Base-by-base conservation (phyloP, 2,329 filamentous ascomycete genomes). In the Pyrenophora teres region DNA sequence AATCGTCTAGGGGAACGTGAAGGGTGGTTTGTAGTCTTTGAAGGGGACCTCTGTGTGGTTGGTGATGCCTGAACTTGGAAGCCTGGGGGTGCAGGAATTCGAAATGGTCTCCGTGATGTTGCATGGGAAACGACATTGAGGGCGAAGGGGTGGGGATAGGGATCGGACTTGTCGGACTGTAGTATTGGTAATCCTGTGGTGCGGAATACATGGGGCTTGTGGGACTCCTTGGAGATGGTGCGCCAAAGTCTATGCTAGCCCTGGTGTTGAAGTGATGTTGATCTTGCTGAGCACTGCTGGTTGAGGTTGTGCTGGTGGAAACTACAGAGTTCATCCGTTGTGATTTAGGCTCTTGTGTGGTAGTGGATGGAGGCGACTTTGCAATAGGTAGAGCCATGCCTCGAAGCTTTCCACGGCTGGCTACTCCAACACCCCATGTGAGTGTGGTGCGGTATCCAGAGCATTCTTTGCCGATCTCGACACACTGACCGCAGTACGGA, bases 361-460 rank as follows among this genome's bases (percentile, higher is more conserved):
- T 52, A 36, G 61, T 62, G 31, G 58, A 59, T 25, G 65, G 59
- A 16, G 69, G 68, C 46, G 76, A 74, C 46, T 79, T 80, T 33
- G 80, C 79, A 44, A 87, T 76, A 8, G 85, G 85, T 51, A 96
- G 79, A 50, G 92, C 92, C 62, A 97, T 81, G 33, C 93, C 93
- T 56, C 93, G 86, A 58, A 97, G 85, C 80, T 97, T 97, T 70
- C 93, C 93, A 68, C 93, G 87, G 76, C 92, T 97, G 50, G 93
- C 93, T 52, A 97, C 93, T 44, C 93, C 93, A 40, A 97, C 90
- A 36, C 92, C 92, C 93, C 93, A 97, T 40, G 93, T 97, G 75
- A 97, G 81, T 64, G 93, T 92, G 13, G 93, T 97, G 78, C 95
- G 95, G 81, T 97, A 97, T 53, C 93, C 93, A 23, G 90, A 92